Conservation (phyloP, 192 early-diverging fungal species). For the Coemansia aciculifera region DNA sequence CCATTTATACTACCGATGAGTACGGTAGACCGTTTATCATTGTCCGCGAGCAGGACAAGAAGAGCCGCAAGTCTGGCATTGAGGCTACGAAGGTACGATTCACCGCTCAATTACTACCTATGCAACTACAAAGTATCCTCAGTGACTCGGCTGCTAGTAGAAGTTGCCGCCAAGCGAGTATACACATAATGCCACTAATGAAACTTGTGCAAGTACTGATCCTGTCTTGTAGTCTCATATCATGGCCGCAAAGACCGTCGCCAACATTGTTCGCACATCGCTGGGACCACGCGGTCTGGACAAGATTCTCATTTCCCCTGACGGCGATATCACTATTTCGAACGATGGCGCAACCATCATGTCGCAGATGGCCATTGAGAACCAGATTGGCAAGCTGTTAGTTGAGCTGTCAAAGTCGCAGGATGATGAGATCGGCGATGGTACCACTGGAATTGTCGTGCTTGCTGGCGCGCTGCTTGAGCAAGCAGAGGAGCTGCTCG, state of each 20-base stretch:
- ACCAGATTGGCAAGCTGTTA: slow-evolving; percentile 97
- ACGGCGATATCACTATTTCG: slow-evolving; percentile 98
- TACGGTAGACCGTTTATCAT: slow-evolving; percentile 99
- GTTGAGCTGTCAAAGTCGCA: slow-evolving; percentile 97
- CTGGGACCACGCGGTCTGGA: slow-evolving; percentile 98
- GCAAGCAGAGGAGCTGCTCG: slow-evolving; percentile 92
- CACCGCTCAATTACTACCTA: not conserved
- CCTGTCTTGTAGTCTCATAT: slow-evolving; percentile 80
- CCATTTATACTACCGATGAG: slow-evolving; percentile 93
- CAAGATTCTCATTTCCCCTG: slow-evolving; percentile 99
- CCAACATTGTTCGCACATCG: slow-evolving; percentile 97
- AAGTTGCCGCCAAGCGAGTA: not conserved
- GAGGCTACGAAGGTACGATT: slow-evolving; percentile 89
- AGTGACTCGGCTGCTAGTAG: not conserved
- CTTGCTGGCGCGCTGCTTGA: slow-evolving; percentile 97
- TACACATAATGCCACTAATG: not conserved
- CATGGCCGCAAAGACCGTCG: slow-evolving; percentile 94
- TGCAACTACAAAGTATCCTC: not conserved
- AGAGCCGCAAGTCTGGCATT: slow-evolving; percentile 84
- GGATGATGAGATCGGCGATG: slow-evolving; percentile 99
- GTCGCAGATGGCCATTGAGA: slow-evolving; percentile 96
- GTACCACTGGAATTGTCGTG: slow-evolving; percentile 99
- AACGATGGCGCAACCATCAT: slow-evolving; percentile 99
- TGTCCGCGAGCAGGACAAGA: slow-evolving; percentile 94
- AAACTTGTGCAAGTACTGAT: not conserved